Evolutionary conservation across 495 filamentous ascomycete genomes (phyloP), one percentile per base, ranked within the genome.

Genomic region (Aspergillus homomorphus): DNA sequence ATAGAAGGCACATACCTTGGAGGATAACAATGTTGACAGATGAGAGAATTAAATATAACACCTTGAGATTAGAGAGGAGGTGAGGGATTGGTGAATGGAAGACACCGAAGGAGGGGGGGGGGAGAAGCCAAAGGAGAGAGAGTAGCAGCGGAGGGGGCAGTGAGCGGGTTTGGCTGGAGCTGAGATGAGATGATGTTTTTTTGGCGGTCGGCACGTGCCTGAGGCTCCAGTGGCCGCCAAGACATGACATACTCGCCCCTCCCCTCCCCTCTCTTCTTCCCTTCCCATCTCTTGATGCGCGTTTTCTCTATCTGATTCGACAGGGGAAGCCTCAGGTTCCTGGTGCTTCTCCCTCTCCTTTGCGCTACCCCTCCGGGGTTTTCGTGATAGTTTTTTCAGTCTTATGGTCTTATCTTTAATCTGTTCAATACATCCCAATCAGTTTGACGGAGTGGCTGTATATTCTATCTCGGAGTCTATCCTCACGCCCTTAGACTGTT

Each of bases 141-240:
- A 53, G 52, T 21, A 50, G 58, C 42, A 50, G 24, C 38, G 54
- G 46, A 45, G 49, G 56, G 26, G 51, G 53, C 18, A 53, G 49
- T 45, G 28, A 21, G 48, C 7, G 26, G 45, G 56, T 54, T 52
- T 7, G 33, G 16, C 43, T 57, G 28, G 33, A 62, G 51, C 61
- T 55, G 56, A 56, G 45, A 59, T 48, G 53, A 65, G 51, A 69
- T 68, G 66, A 69, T 69, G 66, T 69, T 69, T 69, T 69, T 66
- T 66, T 61, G 65, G 60, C 51, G 61, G 59, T 52, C 45, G 45
- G 45, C 45, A 46, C 45, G 45, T 46, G 45, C 45, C 45, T 46
- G 45, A 46, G 45, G 45, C 45, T 46, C 46, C 14, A 24, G 12
- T 15, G 28, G 45, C 30, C 51, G 59, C 58, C 48, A 51, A 51